A percentile compares a stretch with the other conserved stretches of the same genome.
Conservation (phyloP, 2,329 filamentous ascomycete genomes). For the Xylaria sp. region DNA sequence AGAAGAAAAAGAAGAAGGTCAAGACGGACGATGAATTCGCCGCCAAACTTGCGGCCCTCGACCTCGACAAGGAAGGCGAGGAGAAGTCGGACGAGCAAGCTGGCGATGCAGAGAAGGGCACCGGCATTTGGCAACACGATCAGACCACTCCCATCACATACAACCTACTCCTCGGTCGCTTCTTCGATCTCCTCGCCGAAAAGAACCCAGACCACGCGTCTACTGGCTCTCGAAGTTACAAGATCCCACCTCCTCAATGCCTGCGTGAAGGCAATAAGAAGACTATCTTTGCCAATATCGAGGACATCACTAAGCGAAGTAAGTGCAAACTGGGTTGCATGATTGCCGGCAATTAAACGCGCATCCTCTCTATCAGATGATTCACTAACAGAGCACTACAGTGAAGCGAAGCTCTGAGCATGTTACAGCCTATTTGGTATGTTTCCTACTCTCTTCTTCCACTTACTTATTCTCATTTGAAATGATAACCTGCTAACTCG, state of each 20-base stretch:
- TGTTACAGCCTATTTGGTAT: constrained; percentile 85
- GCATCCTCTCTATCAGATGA: not conserved
- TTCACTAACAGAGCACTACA: constrained; percentile 24
- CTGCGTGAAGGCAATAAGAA: constrained; percentile 99
- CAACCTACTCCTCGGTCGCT: constrained; percentile 85
- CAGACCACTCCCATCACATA: constrained; percentile 83
- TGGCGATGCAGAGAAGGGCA: constrained; percentile 85
- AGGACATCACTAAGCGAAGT: constrained; percentile 95
- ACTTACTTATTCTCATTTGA: not conserved
- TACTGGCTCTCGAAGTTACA: constrained; percentile 92
- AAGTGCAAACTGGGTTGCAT: constrained; percentile 1
- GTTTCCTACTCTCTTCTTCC: not conserved
- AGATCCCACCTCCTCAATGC: constrained; percentile 98
- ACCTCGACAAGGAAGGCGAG: constrained; percentile 66
- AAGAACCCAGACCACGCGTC: constrained; percentile 97
- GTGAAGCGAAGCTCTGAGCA: constrained; percentile 98
- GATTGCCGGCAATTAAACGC: not conserved
- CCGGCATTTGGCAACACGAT: constrained; percentile 90
- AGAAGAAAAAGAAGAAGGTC: constrained; percentile 71
- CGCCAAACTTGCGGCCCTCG: constrained; percentile 70
- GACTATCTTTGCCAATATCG: constrained; percentile 99
- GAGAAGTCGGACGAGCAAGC: constrained; percentile 66
- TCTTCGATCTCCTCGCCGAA: constrained; percentile 93
- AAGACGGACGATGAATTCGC: constrained; percentile 63
- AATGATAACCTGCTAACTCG: constrained; percentile 11